Evolutionary conservation across 805 yeast genomes (phyloP).

Genomic region (Candida nonsorbophila): DNA sequence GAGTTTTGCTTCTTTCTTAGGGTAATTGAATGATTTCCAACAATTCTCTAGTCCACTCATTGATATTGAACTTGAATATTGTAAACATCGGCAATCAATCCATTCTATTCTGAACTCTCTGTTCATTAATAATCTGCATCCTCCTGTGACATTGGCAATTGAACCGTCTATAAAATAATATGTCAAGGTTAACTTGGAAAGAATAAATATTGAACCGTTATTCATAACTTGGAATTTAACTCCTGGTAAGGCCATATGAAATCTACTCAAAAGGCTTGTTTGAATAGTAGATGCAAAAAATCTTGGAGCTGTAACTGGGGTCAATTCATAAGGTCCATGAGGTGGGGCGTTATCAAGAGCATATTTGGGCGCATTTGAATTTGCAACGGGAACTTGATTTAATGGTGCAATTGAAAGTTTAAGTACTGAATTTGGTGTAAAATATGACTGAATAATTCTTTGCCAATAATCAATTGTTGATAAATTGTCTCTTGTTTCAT

Average conservation of each 20-base stretch:
- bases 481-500: slow-evolving; percentile 24
- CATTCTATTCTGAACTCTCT: slow-evolving; percentile 64
- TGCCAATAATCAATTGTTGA: slow-evolving; percentile 32
- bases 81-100: slow-evolving; percentile 49
- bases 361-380: slow-evolving; percentile 1
- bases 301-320: slow-evolving; percentile 59
- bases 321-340: slow-evolving; percentile 54
- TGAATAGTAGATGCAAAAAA: slow-evolving; percentile 49
- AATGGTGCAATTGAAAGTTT: slow-evolving; percentile 23
- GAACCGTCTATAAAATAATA: slow-evolving; percentile 64
- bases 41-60: slow-evolving; percentile 19
- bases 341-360: slow-evolving; percentile 22
- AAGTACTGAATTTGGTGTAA: slow-evolving; percentile 24
- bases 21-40: slow-evolving; percentile 15
- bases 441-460: slow-evolving; percentile 25
- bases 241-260: slow-evolving; percentile 28
- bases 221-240: slow-evolving; percentile 34
- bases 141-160: slow-evolving; percentile 56
- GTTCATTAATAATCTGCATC: slow-evolving; percentile 57
- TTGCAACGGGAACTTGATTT: slow-evolving; percentile 3
- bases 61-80: slow-evolving; percentile 21
- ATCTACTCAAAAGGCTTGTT: slow-evolving; percentile 32
- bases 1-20: slow-evolving; percentile 4
- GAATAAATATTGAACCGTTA: slow-evolving; percentile 32
- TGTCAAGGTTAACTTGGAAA: slow-evolving; percentile 20